Percentiles rank a stretch among this genome's conserved stretches.
These are phyloP conservation scores for Irpex lacteus DNA, from an alignment of 1,284 basidiomycete species.

Conservation along the genomic window DNA sequence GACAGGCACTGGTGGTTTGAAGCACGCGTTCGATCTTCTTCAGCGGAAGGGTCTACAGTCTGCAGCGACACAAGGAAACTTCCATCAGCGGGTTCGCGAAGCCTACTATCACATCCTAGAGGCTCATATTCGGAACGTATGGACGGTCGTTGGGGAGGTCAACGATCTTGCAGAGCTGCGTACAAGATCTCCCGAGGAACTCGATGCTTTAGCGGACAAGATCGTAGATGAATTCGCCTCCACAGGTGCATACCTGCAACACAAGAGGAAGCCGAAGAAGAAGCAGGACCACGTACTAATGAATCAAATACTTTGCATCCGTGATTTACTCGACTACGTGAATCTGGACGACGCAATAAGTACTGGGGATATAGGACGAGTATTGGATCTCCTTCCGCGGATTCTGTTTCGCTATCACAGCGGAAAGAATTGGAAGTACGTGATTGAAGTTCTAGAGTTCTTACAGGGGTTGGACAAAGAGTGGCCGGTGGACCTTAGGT, in stretches of 20 bases:
- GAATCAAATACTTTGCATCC: constrained; percentile 30
- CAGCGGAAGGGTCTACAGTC: constrained; percentile 15
- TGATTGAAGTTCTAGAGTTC: constrained; percentile 32
- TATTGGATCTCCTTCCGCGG: constrained; percentile 31
- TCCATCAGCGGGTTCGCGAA: constrained; percentile 31
- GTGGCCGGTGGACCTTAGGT: constrained; percentile 29
- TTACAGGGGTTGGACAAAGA: constrained; percentile 33
- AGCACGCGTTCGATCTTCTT: constrained; percentile 15
- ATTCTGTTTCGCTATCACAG: constrained; percentile 29
- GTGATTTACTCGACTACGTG: constrained; percentile 34
- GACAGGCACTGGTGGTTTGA: constrained; percentile 14
- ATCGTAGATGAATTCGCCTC: neutral
- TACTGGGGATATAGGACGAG: constrained; percentile 34
- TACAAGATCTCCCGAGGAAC: constrained; percentile 18
- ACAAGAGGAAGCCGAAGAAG: neutral
- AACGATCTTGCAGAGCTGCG: constrained; percentile 23
- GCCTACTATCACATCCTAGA: constrained; percentile 27
- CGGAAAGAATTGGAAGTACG: constrained; percentile 32
- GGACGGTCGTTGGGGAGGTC: constrained; percentile 21
- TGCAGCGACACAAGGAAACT: constrained; percentile 25
- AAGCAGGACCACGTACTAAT: constrained; percentile 25
- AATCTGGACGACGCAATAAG: constrained; percentile 30
- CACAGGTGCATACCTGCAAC: neutral
- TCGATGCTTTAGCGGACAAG: constrained; percentile 18
- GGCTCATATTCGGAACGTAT: constrained; percentile 29